Conservation (phyloP, 164 flowering plant genomes). For the Nymphaea colorata region DNA sequence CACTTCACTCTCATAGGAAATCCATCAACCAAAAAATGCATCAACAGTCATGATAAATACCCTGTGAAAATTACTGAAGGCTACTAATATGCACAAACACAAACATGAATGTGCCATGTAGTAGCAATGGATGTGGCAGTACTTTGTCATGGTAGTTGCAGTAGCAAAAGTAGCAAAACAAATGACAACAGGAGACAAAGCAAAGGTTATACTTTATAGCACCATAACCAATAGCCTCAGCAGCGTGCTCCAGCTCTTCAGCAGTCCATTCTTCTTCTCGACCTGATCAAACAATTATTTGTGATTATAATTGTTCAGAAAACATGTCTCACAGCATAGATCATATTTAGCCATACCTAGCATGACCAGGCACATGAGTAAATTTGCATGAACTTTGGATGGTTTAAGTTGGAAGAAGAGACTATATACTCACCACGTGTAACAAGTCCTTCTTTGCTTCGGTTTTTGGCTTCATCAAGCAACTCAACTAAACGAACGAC, state of each 20-base stretch:
- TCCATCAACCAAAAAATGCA: too few species aligned
- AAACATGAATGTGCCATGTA: too few species aligned
- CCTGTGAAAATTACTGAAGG: too few species aligned
- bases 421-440: slow-evolving; percentile 29
- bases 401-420: not conserved
- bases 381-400: too few species aligned
- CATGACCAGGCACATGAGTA: too few species aligned
- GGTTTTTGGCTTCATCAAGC: slow-evolving; percentile 90
- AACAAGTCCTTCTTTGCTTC: slow-evolving; percentile 60
- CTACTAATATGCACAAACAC: too few species aligned
- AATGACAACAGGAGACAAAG: not conserved
- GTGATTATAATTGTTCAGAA: too few species aligned
- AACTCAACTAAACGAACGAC: slow-evolving; percentile 85
- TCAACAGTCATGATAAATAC: too few species aligned
- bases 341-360: too few species aligned
- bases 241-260: slow-evolving; percentile 74
- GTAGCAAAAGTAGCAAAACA: not conserved
- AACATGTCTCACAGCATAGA: too few species aligned
- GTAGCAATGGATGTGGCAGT: too few species aligned
- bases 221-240: slow-evolving; percentile 96
- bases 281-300: slow-evolving; percentile 25
- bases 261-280: slow-evolving; percentile 65
- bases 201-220: slow-evolving; percentile 77
- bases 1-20: too few species aligned
- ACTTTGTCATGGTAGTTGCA: not conserved